Evolutionary conservation across 495 filamentous ascomycete genomes (phyloP).

Genomic region (Penicillium antarcticum): DNA sequence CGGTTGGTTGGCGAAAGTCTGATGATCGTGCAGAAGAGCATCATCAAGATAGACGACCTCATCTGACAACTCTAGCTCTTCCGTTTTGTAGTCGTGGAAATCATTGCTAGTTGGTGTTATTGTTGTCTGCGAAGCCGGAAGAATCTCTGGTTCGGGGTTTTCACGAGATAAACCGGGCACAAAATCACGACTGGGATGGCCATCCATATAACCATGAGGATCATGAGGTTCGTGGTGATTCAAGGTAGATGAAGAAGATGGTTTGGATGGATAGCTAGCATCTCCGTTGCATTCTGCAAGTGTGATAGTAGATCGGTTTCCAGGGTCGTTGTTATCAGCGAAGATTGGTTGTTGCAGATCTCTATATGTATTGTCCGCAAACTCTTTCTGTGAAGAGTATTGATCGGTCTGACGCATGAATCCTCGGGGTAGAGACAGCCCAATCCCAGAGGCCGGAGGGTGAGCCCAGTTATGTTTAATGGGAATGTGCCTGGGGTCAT

Average conservation of each 20-base stretch:
- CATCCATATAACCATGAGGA: neutral
- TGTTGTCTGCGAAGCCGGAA: neutral
- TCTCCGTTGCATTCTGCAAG: conserved; percentile 20
- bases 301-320: conserved; percentile 22
- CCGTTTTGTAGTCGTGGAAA: neutral
- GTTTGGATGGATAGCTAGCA: conserved; percentile 15
- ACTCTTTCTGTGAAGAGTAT: conserved; percentile 3
- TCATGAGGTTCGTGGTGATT: conserved; percentile 19
- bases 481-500: conserved; percentile 1
- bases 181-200: neutral
- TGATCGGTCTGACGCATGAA: neutral
- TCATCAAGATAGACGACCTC: neutral
- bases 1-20: neutral
- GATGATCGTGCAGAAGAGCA: neutral
- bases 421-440: neutral
- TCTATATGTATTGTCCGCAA: neutral
- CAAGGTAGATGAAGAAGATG: conserved; percentile 25
- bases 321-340: conserved; percentile 10
- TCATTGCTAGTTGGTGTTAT: neutral
- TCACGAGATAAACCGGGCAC: neutral
- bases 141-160: neutral
- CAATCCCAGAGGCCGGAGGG: neutral
- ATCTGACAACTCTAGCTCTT: neutral
- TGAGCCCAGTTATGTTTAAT: conserved; percentile 5
- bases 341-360: conserved; percentile 11